Conservation (phyloP, 2,329 filamentous ascomycete species). For the Fusarium sp. region DNA sequence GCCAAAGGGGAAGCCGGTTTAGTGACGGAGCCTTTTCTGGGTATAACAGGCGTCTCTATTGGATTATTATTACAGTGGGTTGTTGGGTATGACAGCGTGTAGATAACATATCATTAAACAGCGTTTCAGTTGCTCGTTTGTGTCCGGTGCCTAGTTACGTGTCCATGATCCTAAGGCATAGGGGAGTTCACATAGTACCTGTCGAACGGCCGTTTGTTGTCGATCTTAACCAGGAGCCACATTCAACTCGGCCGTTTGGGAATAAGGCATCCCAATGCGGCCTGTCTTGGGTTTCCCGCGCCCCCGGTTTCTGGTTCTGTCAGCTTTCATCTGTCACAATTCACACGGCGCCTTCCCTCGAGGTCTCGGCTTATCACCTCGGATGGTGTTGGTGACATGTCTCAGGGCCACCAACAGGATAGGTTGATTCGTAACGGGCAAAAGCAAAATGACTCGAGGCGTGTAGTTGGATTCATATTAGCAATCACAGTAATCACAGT, state of each 20-base stretch:
- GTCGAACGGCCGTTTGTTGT: background rate
- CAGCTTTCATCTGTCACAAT: background rate
- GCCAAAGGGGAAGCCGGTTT: constrained; percentile 46
- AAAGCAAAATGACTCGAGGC: background rate
- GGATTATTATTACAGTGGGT: background rate
- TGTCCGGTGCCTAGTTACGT: background rate
- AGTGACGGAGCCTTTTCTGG: constrained; percentile 9
- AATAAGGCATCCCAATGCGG: background rate
- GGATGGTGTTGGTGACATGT: constrained; percentile 4
- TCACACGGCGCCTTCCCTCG: background rate
- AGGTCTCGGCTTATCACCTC: constrained; percentile 16
- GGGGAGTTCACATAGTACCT: background rate
- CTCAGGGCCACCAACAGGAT: background rate
- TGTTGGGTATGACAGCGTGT: background rate
- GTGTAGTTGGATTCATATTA: background rate
- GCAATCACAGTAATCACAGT: background rate
- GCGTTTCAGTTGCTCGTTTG: background rate
- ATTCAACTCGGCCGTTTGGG: too few species aligned
- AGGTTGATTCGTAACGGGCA: background rate
- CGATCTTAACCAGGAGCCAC: background rate
- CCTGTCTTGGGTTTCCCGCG: background rate
- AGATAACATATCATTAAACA: background rate
- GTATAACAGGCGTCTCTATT: constrained; percentile 2
- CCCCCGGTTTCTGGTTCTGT: background rate
- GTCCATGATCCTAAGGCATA: background rate